These are phyloP conservation scores for Macrotyloma uniflorum DNA, from an alignment of 306 rosid genomes.

Conservation along the genomic window DNA sequence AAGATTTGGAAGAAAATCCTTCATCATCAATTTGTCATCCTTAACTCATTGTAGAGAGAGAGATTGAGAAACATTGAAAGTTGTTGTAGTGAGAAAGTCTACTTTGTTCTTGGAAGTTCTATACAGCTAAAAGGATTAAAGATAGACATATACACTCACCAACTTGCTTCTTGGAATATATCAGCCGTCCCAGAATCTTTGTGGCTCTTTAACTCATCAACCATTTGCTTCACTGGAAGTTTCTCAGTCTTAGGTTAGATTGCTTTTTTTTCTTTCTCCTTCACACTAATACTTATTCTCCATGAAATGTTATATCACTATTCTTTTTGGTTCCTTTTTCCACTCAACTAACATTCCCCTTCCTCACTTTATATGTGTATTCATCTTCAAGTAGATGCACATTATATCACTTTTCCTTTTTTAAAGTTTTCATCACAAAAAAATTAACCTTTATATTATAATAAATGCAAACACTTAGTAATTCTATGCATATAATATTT, in stretches of 20 bases:
- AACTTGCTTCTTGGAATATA: conserved; percentile 22
- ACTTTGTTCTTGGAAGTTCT: conserved; percentile 7
- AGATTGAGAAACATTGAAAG: background rate
- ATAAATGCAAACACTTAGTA: too few relatives aligned
- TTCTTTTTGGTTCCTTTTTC: conserved; percentile 14
- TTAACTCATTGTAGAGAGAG: background rate
- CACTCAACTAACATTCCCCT: background rate
- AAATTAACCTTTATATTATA: too few relatives aligned
- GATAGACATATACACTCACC: conserved; percentile 25
- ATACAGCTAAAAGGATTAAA: background rate
- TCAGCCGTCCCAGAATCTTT: conserved; percentile 21
- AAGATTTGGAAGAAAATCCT: too few relatives aligned
- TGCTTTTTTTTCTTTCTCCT: conserved; percentile 1
- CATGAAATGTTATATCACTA: background rate
- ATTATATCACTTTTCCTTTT: too few relatives aligned
- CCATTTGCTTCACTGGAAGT: conserved; percentile 28
- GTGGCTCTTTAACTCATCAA: background rate
- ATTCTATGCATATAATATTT: too few relatives aligned
- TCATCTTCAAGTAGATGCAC: conserved; percentile 12
- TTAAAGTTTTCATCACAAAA: too few relatives aligned
- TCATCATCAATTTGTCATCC: background rate
- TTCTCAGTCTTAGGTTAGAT: background rate
- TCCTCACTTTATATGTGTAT: background rate
- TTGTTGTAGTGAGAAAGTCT: background rate
- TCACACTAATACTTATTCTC: conserved; percentile 25